phyloP scores from a whole-genome alignment of 1,284 basidiomycete genomes.

The Moniliophthora roreri region DNA sequence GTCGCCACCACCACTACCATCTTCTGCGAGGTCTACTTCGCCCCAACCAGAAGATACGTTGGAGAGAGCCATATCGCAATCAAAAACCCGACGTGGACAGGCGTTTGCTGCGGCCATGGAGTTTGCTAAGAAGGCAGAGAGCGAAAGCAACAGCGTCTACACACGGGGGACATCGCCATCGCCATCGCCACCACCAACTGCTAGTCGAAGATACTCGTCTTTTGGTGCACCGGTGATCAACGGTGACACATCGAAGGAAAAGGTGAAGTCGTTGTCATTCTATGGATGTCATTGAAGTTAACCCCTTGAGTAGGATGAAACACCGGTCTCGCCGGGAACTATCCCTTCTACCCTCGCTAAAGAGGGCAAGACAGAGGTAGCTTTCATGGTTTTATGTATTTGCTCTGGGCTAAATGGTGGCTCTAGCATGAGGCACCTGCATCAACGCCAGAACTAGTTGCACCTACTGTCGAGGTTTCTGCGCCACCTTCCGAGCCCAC shows the following conservation, averaged over 20 bases:
- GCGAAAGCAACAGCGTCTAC: slow-evolving; percentile 17
- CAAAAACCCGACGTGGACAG: neutral
- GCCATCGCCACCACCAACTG: neutral
- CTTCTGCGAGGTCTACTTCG: neutral
- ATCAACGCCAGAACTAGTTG: no score
- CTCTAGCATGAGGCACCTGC: no score
- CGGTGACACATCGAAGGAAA: neutral
- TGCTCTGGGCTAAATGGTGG: no score
- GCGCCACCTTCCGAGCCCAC: no score
- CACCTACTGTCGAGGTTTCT: no score
- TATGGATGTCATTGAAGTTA: no score
- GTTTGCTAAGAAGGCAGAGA: slow-evolving; percentile 35
- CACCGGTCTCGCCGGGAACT: no score
- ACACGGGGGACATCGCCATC: slow-evolving; percentile 1
- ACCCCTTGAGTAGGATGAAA: no score
- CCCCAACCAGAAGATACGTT: neutral
- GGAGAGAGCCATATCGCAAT: neutral
- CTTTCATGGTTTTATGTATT: no score
- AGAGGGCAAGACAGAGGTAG: no score
- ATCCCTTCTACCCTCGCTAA: no score
- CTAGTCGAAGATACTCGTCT: neutral
- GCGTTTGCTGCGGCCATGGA: slow-evolving; percentile 34
- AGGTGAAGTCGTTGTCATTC: no score
- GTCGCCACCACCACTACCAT: neutral
- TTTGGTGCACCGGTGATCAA: neutral